Evolutionary conservation across 495 filamentous ascomycete species (phyloP).

Genomic region (Pseudoneurospora amorphoporcata): DNA sequence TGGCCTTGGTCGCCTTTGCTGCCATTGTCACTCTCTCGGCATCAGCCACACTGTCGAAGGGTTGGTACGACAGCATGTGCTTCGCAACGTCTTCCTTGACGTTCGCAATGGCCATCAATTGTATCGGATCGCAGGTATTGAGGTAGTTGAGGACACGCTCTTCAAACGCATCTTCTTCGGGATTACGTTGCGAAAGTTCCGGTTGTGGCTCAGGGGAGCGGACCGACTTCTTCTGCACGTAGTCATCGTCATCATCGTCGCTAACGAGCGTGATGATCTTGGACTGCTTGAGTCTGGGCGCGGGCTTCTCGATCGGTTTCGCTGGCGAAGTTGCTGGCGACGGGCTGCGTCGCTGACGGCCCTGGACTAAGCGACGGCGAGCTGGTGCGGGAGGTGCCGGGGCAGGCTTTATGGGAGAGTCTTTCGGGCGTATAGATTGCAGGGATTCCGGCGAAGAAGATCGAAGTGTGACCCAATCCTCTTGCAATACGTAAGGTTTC

Average conservation of each 20-base stretch:
- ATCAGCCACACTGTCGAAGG: slow-evolving; percentile 52
- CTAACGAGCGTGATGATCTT: slow-evolving; percentile 19
- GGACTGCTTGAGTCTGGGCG: background rate
- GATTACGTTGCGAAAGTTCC: slow-evolving; percentile 1
- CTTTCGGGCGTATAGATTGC: slow-evolving; percentile 5
- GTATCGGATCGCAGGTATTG: slow-evolving; percentile 62
- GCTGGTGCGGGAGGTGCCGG: slow-evolving; percentile 5
- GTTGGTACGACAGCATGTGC: slow-evolving; percentile 54
- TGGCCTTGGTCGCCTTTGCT: slow-evolving; percentile 17
- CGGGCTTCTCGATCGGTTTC: slow-evolving; percentile 2
- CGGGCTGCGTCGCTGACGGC: slow-evolving; percentile 13
- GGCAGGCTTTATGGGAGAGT: background rate
- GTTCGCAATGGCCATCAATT: slow-evolving; percentile 67
- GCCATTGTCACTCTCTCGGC: slow-evolving; percentile 50
- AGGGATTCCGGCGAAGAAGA: slow-evolving; percentile 10
- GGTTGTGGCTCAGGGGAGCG: slow-evolving; percentile 4
- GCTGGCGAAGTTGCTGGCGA: slow-evolving; percentile 10
- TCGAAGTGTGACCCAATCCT: slow-evolving; percentile 15
- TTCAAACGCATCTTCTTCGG: slow-evolving; percentile 8
- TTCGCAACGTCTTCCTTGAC: slow-evolving; percentile 57
- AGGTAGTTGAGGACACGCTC: slow-evolving; percentile 63
- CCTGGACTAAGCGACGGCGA: slow-evolving; percentile 21
- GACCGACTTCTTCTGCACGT: slow-evolving; percentile 9
- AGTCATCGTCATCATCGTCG: slow-evolving; percentile 16
- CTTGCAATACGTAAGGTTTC: slow-evolving; percentile 8